Evolutionary conservation across 768 basidiomycete genomes (phyloP).

Genomic region (Leucocoprinus leucothites): DNA sequence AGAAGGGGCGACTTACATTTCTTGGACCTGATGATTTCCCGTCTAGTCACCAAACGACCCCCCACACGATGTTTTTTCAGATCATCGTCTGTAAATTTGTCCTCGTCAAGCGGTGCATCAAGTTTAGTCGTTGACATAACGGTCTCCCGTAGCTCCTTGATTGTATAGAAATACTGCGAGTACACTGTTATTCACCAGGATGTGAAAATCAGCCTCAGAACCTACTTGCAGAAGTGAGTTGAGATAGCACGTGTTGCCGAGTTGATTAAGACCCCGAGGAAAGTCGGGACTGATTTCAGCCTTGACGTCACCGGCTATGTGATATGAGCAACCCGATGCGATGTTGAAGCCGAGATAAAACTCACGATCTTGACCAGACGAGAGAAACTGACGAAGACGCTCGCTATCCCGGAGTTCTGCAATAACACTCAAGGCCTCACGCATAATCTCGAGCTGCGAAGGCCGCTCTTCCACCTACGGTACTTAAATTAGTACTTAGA

Average conservation of each 20-base stretch:
- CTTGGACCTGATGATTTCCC: conserved; percentile 80
- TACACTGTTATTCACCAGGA: neutral
- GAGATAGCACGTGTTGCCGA: conserved; percentile 86
- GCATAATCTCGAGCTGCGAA: conserved; percentile 63
- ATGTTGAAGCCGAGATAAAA: conserved; percentile 15
- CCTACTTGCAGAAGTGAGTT: conserved; percentile 74
- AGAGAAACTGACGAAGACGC: conserved; percentile 62
- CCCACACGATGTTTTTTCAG: conserved; percentile 84
- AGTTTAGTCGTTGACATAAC: conserved; percentile 58
- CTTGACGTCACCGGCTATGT: conserved; percentile 62
- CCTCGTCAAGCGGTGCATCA: conserved; percentile 53
- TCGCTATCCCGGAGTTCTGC: conserved; percentile 72
- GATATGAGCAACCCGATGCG: no score
- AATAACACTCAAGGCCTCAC: conserved; percentile 69
- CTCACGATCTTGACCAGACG: conserved; percentile 75
- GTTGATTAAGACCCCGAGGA: conserved; percentile 84
- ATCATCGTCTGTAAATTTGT: conserved; percentile 78
- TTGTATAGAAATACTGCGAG: conserved; percentile 92
- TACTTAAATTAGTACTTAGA: neutral
- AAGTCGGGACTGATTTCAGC: conserved; percentile 56
- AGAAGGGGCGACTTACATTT: conserved; percentile 56
- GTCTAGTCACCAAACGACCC: conserved; percentile 74
- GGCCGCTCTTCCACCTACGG: conserved; percentile 70
- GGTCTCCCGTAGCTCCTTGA: conserved; percentile 80
- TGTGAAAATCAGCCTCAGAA: neutral